Conservation (phyloP, 805 yeast genomes). For the Pichia californica region DNA sequence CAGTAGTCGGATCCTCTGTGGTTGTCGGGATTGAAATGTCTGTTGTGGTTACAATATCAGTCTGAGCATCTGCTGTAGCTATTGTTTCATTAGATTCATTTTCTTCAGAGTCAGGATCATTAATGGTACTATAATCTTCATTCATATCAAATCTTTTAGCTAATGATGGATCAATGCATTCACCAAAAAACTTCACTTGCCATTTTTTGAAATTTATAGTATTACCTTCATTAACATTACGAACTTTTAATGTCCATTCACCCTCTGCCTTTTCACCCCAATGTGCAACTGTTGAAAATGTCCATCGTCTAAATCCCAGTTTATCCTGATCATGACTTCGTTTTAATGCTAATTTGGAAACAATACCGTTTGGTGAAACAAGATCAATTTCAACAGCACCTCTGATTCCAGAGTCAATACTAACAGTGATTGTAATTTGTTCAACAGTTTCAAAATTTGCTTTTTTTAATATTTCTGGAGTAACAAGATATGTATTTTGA, state of each 20-base stretch:
- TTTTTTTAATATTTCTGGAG: constrained; percentile 40
- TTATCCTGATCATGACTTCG: constrained; percentile 52
- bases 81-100: constrained; percentile 14
- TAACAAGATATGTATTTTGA: constrained; percentile 39
- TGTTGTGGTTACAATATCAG: constrained; percentile 4
- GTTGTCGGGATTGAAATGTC: background rate
- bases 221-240: constrained; percentile 34
- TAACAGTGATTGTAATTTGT: constrained; percentile 78
- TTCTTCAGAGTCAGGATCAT: too few relatives aligned
- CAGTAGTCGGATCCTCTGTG: too few relatives aligned
- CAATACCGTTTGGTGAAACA: constrained; percentile 68
- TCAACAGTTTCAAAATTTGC: constrained; percentile 70
- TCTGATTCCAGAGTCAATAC: constrained; percentile 55
- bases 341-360: constrained; percentile 64
- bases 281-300: constrained; percentile 95
- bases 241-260: constrained; percentile 70
- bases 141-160: constrained; percentile 51
- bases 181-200: constrained; percentile 82
- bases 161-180: constrained; percentile 54
- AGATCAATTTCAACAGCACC: constrained; percentile 66
- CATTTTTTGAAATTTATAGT: constrained; percentile 50
- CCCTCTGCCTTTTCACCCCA: constrained; percentile 89
- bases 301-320: constrained; percentile 74
- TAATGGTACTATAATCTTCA: constrained; percentile 38
- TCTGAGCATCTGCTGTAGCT: constrained; percentile 1